Conservation (phyloP, 345 rosid species). For the Triadica sebifera region DNA sequence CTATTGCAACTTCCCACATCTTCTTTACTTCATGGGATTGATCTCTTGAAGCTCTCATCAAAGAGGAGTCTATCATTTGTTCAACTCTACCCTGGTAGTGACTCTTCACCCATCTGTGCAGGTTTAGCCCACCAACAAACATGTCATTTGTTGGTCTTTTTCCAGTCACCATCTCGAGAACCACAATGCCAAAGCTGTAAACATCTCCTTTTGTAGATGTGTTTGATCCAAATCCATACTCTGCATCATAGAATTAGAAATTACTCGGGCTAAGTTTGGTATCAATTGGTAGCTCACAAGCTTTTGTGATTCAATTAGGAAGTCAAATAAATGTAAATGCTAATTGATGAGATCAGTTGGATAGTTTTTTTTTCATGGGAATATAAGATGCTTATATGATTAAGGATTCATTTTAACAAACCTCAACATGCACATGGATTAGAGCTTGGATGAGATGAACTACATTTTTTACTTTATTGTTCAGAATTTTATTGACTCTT, state of each 20-base stretch:
- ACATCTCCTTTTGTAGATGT: conserved; percentile 56
- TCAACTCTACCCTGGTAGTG: conserved; percentile 40
- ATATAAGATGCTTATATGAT: not conserved
- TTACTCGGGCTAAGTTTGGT: not conserved
- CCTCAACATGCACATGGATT: not conserved
- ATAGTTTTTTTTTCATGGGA: not conserved
- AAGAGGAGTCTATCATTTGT: conserved; percentile 41
- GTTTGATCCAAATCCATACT: conserved; percentile 49
- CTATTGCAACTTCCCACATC: conserved; percentile 52
- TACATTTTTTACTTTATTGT: not conserved
- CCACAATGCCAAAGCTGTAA: conserved; percentile 56
- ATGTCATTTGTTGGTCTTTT: conserved; percentile 53
- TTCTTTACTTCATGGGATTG: conserved; percentile 42
- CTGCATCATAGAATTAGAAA: conserved; percentile 22
- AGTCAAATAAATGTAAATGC: not conserved
- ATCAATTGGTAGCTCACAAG: not conserved
- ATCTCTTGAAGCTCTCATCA: conserved; percentile 40
- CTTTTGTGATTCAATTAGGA: not conserved
- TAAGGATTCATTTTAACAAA: not conserved
- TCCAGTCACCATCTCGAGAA: conserved; percentile 55
- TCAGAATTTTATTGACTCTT: not conserved
- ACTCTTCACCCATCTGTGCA: conserved; percentile 50
- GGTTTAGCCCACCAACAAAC: conserved; percentile 41
- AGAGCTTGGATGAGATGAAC: not conserved
- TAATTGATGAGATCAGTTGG: not conserved